A percentile compares a stretch with the other conserved stretches of the same genome.
Evolutionary conservation across 1,139 yeast genomes (phyloP).

Genomic region (Scheffersomyces parashehatae): DNA sequence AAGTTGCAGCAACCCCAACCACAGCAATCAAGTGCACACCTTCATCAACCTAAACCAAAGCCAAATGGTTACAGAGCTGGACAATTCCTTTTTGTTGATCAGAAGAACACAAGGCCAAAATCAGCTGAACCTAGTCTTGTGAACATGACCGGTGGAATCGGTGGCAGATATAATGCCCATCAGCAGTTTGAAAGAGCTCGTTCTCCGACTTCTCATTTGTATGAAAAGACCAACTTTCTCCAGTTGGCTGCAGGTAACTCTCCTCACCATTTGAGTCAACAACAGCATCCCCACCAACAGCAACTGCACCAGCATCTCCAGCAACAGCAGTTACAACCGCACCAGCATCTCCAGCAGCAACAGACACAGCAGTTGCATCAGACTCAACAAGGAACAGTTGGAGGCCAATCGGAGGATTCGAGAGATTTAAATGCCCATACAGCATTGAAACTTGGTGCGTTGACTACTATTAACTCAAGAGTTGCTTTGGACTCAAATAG

Average conservation of each 20-base stretch:
- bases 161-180: constrained; percentile 8
- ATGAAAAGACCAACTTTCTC: constrained; percentile 45
- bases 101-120: constrained; percentile 38
- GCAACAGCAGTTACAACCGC: constrained; percentile 4
- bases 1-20: constrained; percentile 2
- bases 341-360: constrained; percentile 3
- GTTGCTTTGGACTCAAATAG: constrained; percentile 59
- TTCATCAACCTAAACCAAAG: constrained; percentile 44
- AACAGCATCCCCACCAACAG: constrained; percentile 2
- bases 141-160: constrained; percentile 9
- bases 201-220: constrained; percentile 47
- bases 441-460: constrained; percentile 58
- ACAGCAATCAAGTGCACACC: constrained; percentile 12
- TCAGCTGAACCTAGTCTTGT: constrained; percentile 41
- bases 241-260: constrained; percentile 45
- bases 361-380: constrained; percentile 1
- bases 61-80: constrained; percentile 23
- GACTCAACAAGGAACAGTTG: background rate
- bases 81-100: constrained; percentile 30
- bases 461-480: constrained; percentile 62
- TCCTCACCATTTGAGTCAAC: constrained; percentile 3
- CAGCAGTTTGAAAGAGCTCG: constrained; percentile 38
- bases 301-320: constrained; percentile 3
- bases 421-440: constrained; percentile 46
- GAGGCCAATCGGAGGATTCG: constrained; percentile 15